Evolutionary conservation across 306 rosid species (phyloP).

Genomic region (Leucaena leucocephala): DNA sequence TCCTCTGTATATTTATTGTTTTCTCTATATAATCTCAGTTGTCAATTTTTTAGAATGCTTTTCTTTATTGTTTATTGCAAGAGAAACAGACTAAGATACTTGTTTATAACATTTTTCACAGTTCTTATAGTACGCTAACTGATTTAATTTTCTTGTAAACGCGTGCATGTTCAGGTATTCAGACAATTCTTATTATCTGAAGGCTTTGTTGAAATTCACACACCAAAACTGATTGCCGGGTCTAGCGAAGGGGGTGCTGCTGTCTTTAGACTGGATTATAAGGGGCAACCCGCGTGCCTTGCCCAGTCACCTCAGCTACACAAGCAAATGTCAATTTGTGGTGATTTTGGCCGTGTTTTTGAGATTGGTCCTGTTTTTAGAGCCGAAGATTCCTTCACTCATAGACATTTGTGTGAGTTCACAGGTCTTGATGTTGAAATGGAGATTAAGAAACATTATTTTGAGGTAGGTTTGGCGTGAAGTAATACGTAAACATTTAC

Average conservation of each 20-base stretch:
- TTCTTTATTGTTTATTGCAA: background rate
- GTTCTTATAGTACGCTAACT: no score
- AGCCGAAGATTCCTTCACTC: constrained; percentile 91
- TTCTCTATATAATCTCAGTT: constrained; percentile 1
- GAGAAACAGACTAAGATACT: constrained; percentile 1
- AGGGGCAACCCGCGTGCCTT: constrained; percentile 85
- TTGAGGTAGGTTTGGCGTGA: constrained; percentile 62
- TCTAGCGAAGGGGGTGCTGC: constrained; percentile 98
- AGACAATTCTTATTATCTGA: constrained; percentile 66
- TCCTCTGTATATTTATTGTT: background rate
- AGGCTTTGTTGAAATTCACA: constrained; percentile 69
- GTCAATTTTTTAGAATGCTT: background rate
- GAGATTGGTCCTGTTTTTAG: constrained; percentile 90
- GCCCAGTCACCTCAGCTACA: constrained; percentile 99
- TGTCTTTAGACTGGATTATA: constrained; percentile 85
- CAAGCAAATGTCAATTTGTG: constrained; percentile 95
- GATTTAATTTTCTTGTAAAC: no score
- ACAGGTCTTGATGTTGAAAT: constrained; percentile 94
- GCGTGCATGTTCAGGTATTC: constrained; percentile 53
- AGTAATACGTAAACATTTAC: constrained; percentile 6
- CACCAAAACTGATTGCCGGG: constrained; percentile 84
- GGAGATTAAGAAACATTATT: constrained; percentile 80
- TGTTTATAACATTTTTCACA: background rate
- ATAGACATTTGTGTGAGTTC: constrained; percentile 92
- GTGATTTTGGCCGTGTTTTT: constrained; percentile 82